Evolutionary conservation across 192 early-diverging fungal genomes (phyloP).

Genomic region (Backusella tarrabulga): DNA sequence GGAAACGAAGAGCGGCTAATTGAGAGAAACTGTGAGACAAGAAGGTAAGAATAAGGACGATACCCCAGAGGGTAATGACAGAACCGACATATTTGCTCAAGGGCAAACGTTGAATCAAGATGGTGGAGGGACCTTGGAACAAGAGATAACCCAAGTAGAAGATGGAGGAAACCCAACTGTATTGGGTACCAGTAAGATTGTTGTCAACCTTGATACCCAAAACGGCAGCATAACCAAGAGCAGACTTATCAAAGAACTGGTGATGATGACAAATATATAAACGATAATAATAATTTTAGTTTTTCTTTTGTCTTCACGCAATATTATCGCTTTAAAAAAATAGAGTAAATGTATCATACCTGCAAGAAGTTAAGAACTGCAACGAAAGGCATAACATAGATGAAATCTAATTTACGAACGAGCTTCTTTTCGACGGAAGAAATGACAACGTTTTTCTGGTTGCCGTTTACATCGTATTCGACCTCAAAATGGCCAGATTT

Average conservation of each 20-base stretch:
- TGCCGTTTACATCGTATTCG: neutral
- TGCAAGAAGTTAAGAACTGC: conserved; percentile 27
- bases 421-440: neutral
- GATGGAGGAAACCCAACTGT: conserved; percentile 26
- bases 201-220: conserved; percentile 14
- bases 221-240: conserved; percentile 20
- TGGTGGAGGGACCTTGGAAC: conserved; percentile 18
- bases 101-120: conserved; percentile 24
- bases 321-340: neutral
- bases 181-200: conserved; percentile 1
- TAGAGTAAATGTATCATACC: neutral
- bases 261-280: neutral
- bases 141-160: conserved; percentile 33
- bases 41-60: conserved; percentile 11
- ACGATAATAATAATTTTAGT: neutral
- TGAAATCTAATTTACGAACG: conserved; percentile 18
- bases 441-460: neutral
- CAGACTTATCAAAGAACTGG: conserved; percentile 31
- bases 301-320: neutral
- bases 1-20: conserved; percentile 25
- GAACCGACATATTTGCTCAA: conserved; percentile 15
- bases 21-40: conserved; percentile 18
- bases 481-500: neutral
- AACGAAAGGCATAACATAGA: conserved; percentile 29
- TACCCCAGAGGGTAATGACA: conserved; percentile 23